Evolutionary conservation across 1,139 yeast genomes (phyloP).

Genomic region (Candida albicans): DNA sequence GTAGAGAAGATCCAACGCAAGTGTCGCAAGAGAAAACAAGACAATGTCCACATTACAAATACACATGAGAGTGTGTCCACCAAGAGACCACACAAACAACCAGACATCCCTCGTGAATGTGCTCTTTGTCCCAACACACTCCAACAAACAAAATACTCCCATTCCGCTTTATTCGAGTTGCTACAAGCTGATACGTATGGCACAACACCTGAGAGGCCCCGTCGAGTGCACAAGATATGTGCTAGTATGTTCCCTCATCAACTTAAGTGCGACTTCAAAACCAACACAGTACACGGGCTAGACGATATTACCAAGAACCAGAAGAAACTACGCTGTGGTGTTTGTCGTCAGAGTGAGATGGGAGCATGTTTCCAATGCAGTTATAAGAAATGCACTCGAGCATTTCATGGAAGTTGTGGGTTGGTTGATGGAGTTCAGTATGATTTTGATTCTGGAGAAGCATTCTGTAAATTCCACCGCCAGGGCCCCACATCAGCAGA

Average conservation of each 20-base stretch:
- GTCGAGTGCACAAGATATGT: conserved; percentile 50
- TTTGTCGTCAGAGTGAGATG: conserved; percentile 34
- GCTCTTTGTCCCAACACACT: conserved; percentile 50
- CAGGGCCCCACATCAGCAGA: not conserved
- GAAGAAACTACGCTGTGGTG: conserved; percentile 44
- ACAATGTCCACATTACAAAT: too few species aligned
- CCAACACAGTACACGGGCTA: conserved; percentile 27
- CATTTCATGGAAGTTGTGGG: conserved; percentile 63
- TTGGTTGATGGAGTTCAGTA: conserved; percentile 48
- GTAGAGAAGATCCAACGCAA: not conserved
- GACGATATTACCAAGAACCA: conserved; percentile 43
- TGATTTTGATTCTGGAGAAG: conserved; percentile 18
- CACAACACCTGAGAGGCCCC: conserved; percentile 11
- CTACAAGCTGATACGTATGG: conserved; percentile 22
- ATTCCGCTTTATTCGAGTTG: conserved; percentile 25
- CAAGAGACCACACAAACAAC: conserved; percentile 3
- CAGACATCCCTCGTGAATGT: conserved; percentile 31
- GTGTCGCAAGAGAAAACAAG: conserved; percentile 1
- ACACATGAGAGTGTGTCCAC: too few species aligned
- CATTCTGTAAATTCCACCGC: conserved; percentile 40
- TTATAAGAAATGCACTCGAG: conserved; percentile 47
- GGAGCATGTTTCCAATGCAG: conserved; percentile 65
- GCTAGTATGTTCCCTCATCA: conserved; percentile 44
- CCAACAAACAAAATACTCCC: conserved; percentile 18
- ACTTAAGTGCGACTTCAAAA: conserved; percentile 13